Evolutionary conservation across 257 asterid genomes (phyloP).

Genomic region (Haberlea rhodopensis): DNA sequence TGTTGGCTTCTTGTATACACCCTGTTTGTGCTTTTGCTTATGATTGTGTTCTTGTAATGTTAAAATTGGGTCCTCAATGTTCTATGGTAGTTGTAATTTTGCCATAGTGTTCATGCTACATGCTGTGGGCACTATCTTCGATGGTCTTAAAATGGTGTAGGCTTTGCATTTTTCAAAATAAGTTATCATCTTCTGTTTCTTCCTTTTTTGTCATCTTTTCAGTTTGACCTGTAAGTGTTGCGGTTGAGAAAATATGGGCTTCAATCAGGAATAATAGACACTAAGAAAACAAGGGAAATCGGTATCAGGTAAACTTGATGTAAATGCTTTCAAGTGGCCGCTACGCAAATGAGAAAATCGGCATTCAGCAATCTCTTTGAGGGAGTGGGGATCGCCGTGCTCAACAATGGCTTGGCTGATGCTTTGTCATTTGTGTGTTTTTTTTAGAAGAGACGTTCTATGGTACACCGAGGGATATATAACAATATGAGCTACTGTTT

Average conservation of each 20-base stretch:
- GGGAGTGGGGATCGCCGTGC: constrained; percentile 69
- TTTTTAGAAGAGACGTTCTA: not conserved
- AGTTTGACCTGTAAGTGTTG: constrained; percentile 7
- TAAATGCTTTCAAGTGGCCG: constrained; percentile 75
- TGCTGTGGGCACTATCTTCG: not conserved
- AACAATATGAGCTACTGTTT: too few species aligned
- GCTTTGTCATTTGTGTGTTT: not conserved
- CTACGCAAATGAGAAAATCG: constrained; percentile 88
- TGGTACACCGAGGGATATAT: not conserved
- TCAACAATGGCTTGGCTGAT: constrained; percentile 91
- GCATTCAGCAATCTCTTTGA: constrained; percentile 84
- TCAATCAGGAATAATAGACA: constrained; percentile 77
- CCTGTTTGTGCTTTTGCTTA: not conserved
- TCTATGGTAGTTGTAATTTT: constrained; percentile 18
- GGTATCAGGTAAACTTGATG: constrained; percentile 91
- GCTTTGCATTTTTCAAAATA: not conserved
- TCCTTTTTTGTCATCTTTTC: constrained; percentile 13
- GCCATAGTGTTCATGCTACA: not conserved
- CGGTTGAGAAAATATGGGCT: constrained; percentile 69
- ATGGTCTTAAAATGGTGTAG: constrained; percentile 2
- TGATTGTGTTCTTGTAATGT: not conserved
- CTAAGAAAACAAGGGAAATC: constrained; percentile 95
- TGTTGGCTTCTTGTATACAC: not conserved
- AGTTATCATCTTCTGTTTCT: constrained; percentile 12
- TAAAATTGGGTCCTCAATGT: constrained; percentile 10